A percentile compares a stretch with the other conserved stretches of the same genome.
These are phyloP conservation scores for Agaricales sp. DNA, from an alignment of 1,284 basidiomycete genomes.

Conservation along the genomic window DNA sequence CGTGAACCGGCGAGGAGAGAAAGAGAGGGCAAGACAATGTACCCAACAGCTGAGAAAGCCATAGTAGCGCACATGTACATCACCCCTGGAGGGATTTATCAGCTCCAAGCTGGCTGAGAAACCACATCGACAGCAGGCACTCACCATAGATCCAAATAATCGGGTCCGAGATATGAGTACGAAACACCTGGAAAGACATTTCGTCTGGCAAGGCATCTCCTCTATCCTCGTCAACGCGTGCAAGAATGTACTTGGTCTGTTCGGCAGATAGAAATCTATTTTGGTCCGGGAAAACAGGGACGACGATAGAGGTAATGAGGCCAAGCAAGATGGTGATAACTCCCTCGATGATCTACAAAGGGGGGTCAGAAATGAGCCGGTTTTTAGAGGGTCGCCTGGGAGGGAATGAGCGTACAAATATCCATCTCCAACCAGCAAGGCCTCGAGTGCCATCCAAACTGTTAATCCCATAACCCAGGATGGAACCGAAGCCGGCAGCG, in stretches of 20 bases:
- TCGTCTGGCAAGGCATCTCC: conserved; percentile 1
- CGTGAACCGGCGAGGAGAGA: too few species aligned
- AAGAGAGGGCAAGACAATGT: background rate
- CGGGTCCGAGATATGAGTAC: background rate
- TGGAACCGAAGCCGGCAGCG: background rate
- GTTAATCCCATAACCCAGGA: background rate
- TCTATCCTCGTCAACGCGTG: conserved; percentile 2
- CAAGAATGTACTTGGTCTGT: background rate
- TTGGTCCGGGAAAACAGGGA: conserved; percentile 1
- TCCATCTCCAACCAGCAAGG: background rate
- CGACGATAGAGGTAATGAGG: background rate
- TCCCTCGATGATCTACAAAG: conserved; percentile 1
- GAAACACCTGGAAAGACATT: background rate
- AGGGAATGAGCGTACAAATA: background rate
- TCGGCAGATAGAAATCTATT: background rate
- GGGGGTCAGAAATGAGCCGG: background rate
- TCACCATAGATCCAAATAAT: background rate
- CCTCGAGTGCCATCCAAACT: background rate
- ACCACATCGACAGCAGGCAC: too few species aligned
- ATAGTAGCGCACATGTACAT: conserved; percentile 1
- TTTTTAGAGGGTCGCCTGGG: background rate
- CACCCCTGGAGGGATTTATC: background rate
- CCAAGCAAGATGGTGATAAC: background rate
- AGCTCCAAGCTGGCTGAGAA: too few species aligned
- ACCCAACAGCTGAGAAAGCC: conserved; percentile 1